phyloP scores from a whole-genome alignment of 2,329 filamentous ascomycete genomes.

The Zymoseptoria crescenta region DNA sequence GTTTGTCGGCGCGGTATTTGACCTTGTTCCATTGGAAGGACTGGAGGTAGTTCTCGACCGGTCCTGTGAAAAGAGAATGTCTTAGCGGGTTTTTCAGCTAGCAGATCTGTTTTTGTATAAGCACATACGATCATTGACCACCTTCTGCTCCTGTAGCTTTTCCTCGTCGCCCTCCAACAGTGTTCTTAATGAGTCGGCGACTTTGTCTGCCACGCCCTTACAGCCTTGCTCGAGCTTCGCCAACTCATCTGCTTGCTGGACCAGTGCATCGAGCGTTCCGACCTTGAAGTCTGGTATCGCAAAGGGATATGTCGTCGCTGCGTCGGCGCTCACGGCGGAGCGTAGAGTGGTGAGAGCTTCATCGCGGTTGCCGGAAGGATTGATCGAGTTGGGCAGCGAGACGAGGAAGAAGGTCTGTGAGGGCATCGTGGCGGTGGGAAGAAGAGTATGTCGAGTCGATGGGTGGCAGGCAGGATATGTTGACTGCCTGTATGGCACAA shows the following conservation, averaged over 20 bases:
- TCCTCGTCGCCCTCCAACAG: conserved; percentile 79
- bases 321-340: conserved; percentile 63
- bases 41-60: conserved; percentile 87
- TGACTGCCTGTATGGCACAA: neutral
- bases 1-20: conserved; percentile 89
- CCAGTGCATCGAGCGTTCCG: conserved; percentile 86
- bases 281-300: conserved; percentile 93
- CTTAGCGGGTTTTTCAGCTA: neutral
- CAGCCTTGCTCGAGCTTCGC: conserved; percentile 77
- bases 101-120: neutral
- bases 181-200: conserved; percentile 73
- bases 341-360: conserved; percentile 73
- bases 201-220: conserved; percentile 76
- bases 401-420: conserved; percentile 69
- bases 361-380: conserved; percentile 69
- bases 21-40: conserved; percentile 96
- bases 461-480: neutral
- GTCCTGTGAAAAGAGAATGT: conserved; percentile 51
- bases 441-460: neutral
- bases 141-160: conserved; percentile 78
- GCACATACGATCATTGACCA: conserved; percentile 79
- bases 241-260: conserved; percentile 93
- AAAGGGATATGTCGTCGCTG: conserved; percentile 69
- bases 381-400: conserved; percentile 81
- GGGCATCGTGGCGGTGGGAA: conserved; percentile 20